A percentile compares a stretch with the other conserved stretches of the same genome.
Evolutionary conservation across 1,284 basidiomycete species (phyloP).

Genomic region (Anthracocystis panici-leucophaei): DNA sequence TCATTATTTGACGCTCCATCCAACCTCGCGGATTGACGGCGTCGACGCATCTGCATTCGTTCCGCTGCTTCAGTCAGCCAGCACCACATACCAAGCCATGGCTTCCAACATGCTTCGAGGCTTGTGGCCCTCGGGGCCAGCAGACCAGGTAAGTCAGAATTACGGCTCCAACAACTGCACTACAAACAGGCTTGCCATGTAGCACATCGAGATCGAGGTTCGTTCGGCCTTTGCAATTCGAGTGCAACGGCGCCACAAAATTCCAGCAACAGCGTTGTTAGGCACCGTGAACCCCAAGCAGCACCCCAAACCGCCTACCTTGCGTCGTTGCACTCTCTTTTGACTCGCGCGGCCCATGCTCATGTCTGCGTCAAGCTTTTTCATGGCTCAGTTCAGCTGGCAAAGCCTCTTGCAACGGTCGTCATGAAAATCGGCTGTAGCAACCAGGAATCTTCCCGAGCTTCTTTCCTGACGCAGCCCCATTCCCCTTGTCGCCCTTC

Average conservation of each 20-base stretch:
- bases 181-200: no score
- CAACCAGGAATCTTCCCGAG: neutral
- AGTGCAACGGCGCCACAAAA: no score
- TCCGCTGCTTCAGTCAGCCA: neutral
- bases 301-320: no score
- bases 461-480: slow-evolving; percentile 7
- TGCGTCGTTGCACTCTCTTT: no score
- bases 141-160: slow-evolving; percentile 57
- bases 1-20: neutral
- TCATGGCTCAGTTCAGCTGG: neutral
- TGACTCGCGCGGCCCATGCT: no score
- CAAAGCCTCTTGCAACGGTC: neutral
- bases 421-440: neutral
- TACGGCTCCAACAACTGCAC: no score
- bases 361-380: no score
- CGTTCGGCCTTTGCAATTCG: no score
- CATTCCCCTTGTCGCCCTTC: neutral
- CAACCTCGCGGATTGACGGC: neutral
- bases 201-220: no score
- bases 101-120: slow-evolving; percentile 64
- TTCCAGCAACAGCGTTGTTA: no score
- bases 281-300: no score
- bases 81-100: slow-evolving; percentile 9
- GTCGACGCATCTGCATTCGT: no score
- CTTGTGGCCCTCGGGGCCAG: slow-evolving; percentile 61